phyloP scores from a whole-genome alignment of 2,329 filamentous ascomycete genomes.

The Nannizzia gypsea region DNA sequence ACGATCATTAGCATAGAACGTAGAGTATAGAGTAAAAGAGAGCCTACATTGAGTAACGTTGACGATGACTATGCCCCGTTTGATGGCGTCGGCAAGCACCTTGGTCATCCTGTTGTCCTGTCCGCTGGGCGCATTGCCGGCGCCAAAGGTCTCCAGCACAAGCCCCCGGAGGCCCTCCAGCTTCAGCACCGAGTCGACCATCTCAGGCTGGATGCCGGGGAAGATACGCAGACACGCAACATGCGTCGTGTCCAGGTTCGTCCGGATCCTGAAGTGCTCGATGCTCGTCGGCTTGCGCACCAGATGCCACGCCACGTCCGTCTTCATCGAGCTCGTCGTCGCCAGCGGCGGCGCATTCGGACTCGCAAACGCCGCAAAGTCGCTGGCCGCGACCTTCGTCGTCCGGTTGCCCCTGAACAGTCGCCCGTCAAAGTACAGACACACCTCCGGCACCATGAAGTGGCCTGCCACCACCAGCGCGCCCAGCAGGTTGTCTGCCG shows the following conservation, averaged over 20 bases:
- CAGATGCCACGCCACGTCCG: constrained; percentile 68
- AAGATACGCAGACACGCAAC: constrained; percentile 84
- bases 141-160: constrained; percentile 83
- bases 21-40: constrained; percentile 16
- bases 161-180: constrained; percentile 67
- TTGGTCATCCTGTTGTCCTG: constrained; percentile 66
- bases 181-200: constrained; percentile 73
- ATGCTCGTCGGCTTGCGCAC: constrained; percentile 64
- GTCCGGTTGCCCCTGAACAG: constrained; percentile 80
- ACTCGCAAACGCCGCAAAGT: constrained; percentile 76
- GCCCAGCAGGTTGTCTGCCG: constrained; percentile 77
- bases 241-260: constrained; percentile 70
- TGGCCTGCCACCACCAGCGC: constrained; percentile 84
- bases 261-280: constrained; percentile 61
- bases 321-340: constrained; percentile 66
- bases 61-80: constrained; percentile 71
- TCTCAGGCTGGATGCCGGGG: constrained; percentile 84
- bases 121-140: constrained; percentile 79
- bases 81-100: constrained; percentile 64
- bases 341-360: constrained; percentile 79
- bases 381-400: constrained; percentile 75
- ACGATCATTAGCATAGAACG: neutral
- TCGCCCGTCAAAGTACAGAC: constrained; percentile 85
- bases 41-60: constrained; percentile 79
- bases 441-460: constrained; percentile 86